Evolutionary conservation across 768 basidiomycete genomes (phyloP), one percentile per base, ranked within the genome.

Genomic region (Leccinum fibrillosum): DNA sequence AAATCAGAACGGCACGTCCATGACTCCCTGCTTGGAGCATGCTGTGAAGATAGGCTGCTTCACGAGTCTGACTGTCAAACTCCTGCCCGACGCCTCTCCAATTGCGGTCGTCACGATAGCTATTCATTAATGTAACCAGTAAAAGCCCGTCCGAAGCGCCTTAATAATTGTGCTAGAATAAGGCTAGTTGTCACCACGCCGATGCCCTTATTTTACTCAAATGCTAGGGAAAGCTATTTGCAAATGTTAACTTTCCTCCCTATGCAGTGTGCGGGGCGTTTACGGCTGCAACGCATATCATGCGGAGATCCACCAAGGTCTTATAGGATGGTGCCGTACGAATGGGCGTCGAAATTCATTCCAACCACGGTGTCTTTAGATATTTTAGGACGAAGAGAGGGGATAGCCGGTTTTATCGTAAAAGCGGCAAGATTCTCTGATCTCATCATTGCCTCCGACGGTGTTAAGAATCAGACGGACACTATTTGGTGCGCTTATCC

Each of bases 201-300:
- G 42, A 55, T 37, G 51, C 45, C 21, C 52, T 67, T 49, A 52
- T 55, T 42, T 52, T 61, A 45, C 55, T 64, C 57, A 66, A 68
- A 61, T 65, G 55, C 58, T 48, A 62, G 49, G 69, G 35, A 59
- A 66, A 21, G 53, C 61, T 44, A 52, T 69, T 49, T 50, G 54
- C 13, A 60, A 59, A 49, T 67, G 66, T 54, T 58, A 49, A 37
- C 54, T 61, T 60, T 53, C 58, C 49, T 54, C 37, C 30, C 57
- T 51, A 34, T 53, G 47, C 17, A 34, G 5, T 34, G 32, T 42
- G 32, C 64, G 52, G 50, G 64, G 58, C 45, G 60, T 63, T 52
- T 62, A 62, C 60, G 55, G 58, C 30, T 67, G 69, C 59, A 64
- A 69, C 55, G 70, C 66, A n/a, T 64, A 69, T 60, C 71, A 66